Evolutionary conservation across 73 alveolate species (phyloP), one percentile per base, ranked within the genome.

Genomic region (Durusdinium trenchii): DNA sequence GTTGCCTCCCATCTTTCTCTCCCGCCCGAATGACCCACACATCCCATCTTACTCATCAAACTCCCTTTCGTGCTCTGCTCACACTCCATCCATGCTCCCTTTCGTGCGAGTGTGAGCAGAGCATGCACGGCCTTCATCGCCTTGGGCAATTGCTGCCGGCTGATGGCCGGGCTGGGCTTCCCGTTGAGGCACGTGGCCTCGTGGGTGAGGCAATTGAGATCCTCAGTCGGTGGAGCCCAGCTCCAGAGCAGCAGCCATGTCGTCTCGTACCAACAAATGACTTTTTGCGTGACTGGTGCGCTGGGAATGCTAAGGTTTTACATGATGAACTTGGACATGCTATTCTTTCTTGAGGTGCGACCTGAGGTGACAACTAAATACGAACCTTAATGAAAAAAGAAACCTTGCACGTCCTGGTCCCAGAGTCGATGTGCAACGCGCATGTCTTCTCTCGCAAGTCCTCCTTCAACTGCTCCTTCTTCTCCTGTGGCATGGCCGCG

Each of bases 161-260:
- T 90, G 87, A 90, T 90, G 57, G 97, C 97, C n/a, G 97, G 97
- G 87, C 97, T 90, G 2, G 97, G 97, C 86, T 90, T 90, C 76
- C 97, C 97, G 50, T 90, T 90, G 50, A 90, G 97, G 87, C 97
- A 64, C 40, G 97, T 90, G 87, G 97, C 97, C 93, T 83, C 93
- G 50, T 83, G 93, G 30, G 93, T 83, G 75, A 83, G 75, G 93
- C 93, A 83, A 73, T 83, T 83, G 69, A 83, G 51, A 79, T 79
- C 90, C 90, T 79, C 42, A 76, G 86, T 10, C 30, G 5, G 10
- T 9, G 52, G 40, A 30, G 20, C 30, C n/a, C 18, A 32, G 73
- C 4, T 60, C 73, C 30, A 23, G 0, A 60, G 73, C 73, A 1
- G 73, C 69, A 57, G 23, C n/a, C 30, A 60, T n/a, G n/a, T n/a